Evolutionary conservation across 2,329 filamentous ascomycete species (phyloP), one percentile per base, ranked within the genome.

Genomic region (Aspergillus flavus): DNA sequence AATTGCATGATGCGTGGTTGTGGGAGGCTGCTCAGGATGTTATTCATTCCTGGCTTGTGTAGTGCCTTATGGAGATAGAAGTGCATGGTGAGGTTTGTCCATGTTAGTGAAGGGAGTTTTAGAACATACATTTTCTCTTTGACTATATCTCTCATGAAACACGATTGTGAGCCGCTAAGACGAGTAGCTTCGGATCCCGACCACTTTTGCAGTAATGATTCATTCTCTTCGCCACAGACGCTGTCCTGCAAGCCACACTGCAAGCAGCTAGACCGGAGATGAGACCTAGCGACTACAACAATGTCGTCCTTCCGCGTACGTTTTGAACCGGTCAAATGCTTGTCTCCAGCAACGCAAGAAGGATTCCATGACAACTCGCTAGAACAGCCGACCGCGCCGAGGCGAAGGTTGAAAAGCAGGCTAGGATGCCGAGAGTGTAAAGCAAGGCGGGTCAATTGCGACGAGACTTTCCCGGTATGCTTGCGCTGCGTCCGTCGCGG

Each of bases 401-500:
- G 45, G 5, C 23, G 45, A 48, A 26, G 45, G 26, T 12, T 23
- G 16, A 48, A 48, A 48, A 48, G 45, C 12, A 48, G 19, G 28
- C 6, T 28, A 11, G 68, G 68, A 28, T 70, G 66, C 58, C 63
- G 61, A 43, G 57, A 65, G 59, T 70, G 68, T 57, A 66, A 66
- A 52, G 34, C 54, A 36, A 61, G 62, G 16, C 61, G 63, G 16
- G 66, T 70, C 43, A 70, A 70, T 59, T 70, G 68, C 45, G 68
- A 70, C 28, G 65, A 70, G 59, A 61, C 62, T 11, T 66, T 56
- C 45, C 68, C 68, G 12, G 52, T 55, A 14, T 70, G 68, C 58
- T 39, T 50, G 45, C 59, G 65, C 26, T 67, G 65, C 23, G 30
- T 28, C 21, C 63, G 64, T 26, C 64, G 55, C 36, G 61, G 65